Conservation (phyloP, 2,329 filamentous ascomycete genomes). For the Teratosphaeria destructans region DNA sequence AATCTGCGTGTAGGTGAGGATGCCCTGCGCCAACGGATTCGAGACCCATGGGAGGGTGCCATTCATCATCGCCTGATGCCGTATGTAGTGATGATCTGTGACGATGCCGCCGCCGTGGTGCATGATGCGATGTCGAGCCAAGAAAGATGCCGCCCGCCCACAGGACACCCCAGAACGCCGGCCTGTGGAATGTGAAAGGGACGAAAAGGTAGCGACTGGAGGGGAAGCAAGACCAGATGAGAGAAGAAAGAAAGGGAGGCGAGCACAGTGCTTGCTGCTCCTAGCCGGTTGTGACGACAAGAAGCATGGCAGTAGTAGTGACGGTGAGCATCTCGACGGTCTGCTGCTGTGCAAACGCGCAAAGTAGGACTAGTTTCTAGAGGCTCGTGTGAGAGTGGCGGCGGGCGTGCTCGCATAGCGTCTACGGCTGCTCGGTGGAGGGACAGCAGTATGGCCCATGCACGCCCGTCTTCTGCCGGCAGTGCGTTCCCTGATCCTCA, state of each 20-base stretch:
- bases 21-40: conserved; percentile 31
- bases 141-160: neutral
- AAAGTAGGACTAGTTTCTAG: neutral
- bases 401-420: neutral
- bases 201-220: neutral
- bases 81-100: neutral
- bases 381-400: neutral
- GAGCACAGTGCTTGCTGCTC: neutral
- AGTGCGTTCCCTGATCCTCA: neutral
- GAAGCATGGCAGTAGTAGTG: neutral
- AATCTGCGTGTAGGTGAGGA: conserved; percentile 41
- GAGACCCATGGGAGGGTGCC: conserved; percentile 21
- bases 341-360: neutral
- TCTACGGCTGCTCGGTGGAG: neutral
- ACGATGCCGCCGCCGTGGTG: neutral
- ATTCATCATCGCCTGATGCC: conserved; percentile 2
- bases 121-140: neutral
- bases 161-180: neutral
- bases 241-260: neutral
- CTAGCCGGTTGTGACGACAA: neutral
- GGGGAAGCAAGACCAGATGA: neutral
- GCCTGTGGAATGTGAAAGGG: neutral
- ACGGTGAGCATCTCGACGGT: neutral
- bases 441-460: neutral
- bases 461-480: neutral